Evolutionary conservation across 768 basidiomycete species (phyloP), one percentile per base, ranked within the genome.

Genomic region (Thelephora aurantiotincta): DNA sequence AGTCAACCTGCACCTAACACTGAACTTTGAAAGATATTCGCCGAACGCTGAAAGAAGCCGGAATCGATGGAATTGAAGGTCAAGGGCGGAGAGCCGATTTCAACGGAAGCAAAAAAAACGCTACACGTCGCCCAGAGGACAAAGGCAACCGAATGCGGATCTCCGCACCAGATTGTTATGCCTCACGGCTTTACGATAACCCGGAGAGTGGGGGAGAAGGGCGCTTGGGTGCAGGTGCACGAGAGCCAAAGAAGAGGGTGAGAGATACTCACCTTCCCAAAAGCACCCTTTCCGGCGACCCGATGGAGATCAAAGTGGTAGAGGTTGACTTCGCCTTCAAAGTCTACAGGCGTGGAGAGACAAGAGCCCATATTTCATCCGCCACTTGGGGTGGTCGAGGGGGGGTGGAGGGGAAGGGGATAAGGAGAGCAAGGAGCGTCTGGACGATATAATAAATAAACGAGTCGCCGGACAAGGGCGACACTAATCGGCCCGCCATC

Each of bases 291-390:
- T 37, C 96, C 96, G 12, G 98, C 89, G 18, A 87, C 89, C 43
- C 92, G 78, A 60, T 96, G 82, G 43, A 99, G 82, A 61, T 94
- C 88, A 59, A 98, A 99, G 68, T 98, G 94, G 67, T 84, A 98
- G 44, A 99, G 81, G 60, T 79, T 88, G 63, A 81, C 74, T 47
- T 78, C 75, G 37, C 67, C 70, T 35, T 74, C 70, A 54, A 74
- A 76, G 58, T 79, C 74, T 60, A 77, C 67, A 22, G 71, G 70
- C 62, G 74, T 55, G 34, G 62, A 59, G 37, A 57, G 61, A 53
- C 62, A 60, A 48, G 47, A 56, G 48, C 52, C 54, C 52, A 60
- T 60, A 49, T 50, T 45, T 30, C 16, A 30, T 45, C 16, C 11
- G 52, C 51, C 44, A 37, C 36, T 20, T 35, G 12, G 36, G 48